Evolutionary conservation across 345 rosid species (phyloP).

Genomic region (rapeseed (Brassica napus)): Da-Ae NC_063442.1:5877501-5878000

Average conservation of each 20-base stretch:
- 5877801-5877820: constrained; percentile 6
- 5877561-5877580: constrained; percentile 98
- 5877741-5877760: constrained; percentile 87
- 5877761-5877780: constrained; percentile 49
- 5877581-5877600: constrained; percentile 62
- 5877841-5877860: constrained; percentile 91
- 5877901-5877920: constrained; percentile 93
- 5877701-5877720: constrained; percentile 94
- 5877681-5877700: constrained; percentile 92
- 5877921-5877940: constrained; percentile 94
- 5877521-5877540: constrained; percentile 86
- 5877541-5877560: constrained; percentile 97
- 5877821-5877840: constrained; percentile 50
- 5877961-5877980: background rate
- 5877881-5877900: constrained; percentile 90
- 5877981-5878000: background rate
- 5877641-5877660: background rate
- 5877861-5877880: constrained; percentile 93
- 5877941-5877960: constrained; percentile 89
- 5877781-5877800: too few species aligned
- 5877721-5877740: constrained; percentile 88
- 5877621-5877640: background rate
- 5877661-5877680: constrained; percentile 90
- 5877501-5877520: constrained; percentile 76
- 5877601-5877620: background rate